Evolutionary conservation across 2,329 filamentous ascomycete species (phyloP).

Genomic region (Fusarium newnesense): DNA sequence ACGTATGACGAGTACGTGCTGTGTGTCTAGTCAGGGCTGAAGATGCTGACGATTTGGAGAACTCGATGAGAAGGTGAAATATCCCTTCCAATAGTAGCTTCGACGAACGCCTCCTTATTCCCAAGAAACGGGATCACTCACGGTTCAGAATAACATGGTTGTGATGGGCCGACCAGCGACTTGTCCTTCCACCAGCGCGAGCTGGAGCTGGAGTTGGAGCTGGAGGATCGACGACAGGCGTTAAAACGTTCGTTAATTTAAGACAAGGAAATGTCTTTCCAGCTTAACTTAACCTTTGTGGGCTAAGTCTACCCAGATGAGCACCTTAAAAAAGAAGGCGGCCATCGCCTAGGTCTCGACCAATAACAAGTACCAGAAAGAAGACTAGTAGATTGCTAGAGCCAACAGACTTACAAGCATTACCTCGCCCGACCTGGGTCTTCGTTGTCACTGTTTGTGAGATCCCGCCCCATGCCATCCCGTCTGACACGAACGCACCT

Average conservation of each 20-base stretch:
- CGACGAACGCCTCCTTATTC: not conserved
- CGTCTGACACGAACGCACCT: not conserved
- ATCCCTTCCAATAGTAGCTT: not conserved
- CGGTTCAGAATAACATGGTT: not conserved
- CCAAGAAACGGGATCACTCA: not conserved
- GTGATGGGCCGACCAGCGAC: not conserved
- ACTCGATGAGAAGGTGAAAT: not conserved
- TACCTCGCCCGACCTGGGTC: not conserved
- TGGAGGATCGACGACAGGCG: not conserved
- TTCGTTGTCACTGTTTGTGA: not conserved
- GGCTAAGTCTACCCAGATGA: not conserved
- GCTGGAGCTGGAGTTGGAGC: not conserved
- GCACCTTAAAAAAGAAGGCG: conserved; percentile 7
- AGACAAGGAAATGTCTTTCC: not conserved
- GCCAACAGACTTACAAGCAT: conserved; percentile 30
- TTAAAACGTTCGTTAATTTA: not conserved
- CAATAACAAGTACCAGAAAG: not conserved
- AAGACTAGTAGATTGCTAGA: not conserved
- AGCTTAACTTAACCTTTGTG: not conserved
- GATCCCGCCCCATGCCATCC: not conserved
- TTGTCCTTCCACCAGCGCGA: not conserved
- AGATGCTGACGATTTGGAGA: not conserved
- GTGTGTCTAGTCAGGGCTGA: not conserved
- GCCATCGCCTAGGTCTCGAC: not conserved
- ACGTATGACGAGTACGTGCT: not conserved